Conservation (phyloP, 108 stramenopile species). For the Cyclotella distinguenda region DNA sequence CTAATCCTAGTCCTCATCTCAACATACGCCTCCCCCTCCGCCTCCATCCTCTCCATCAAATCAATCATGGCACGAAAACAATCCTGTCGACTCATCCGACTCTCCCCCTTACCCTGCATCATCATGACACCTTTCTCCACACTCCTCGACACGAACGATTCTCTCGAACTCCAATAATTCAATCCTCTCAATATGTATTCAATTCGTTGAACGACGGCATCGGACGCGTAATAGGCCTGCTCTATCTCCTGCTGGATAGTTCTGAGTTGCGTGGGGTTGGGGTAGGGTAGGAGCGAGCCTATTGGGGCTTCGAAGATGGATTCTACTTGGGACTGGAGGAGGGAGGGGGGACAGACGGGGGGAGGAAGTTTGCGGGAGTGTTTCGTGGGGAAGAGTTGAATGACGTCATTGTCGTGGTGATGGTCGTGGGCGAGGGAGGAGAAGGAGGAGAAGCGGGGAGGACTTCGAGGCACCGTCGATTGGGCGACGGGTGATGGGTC, state of each 20-base stretch:
- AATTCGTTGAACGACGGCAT: constrained; percentile 52
- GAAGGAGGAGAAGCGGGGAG: too few relatives aligned
- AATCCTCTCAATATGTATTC: constrained; percentile 67
- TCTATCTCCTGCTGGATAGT: constrained; percentile 40
- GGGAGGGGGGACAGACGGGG: constrained; percentile 53
- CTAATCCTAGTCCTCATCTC: constrained; percentile 47
- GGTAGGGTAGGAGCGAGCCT: constrained; percentile 64
- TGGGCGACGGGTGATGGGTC: too few relatives aligned
- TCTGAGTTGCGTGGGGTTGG: background rate
- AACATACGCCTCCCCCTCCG: constrained; percentile 63
- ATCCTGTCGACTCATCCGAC: constrained; percentile 33
- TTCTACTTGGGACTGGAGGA: constrained; percentile 55
- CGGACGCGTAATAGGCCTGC: constrained; percentile 56
- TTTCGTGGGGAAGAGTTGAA: constrained; percentile 53
- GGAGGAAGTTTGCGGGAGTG: constrained; percentile 74
- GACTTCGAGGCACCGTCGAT: too few relatives aligned
- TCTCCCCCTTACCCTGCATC: constrained; percentile 10
- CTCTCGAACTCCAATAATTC: constrained; percentile 27
- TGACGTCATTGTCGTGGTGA: background rate
- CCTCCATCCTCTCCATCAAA: constrained; percentile 51
- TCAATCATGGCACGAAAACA: constrained; percentile 53
- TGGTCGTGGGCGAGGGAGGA: constrained; percentile 6
- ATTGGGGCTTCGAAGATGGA: constrained; percentile 60
- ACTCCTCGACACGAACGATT: constrained; percentile 25
- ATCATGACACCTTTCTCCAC: constrained; percentile 39